Evolutionary conservation across 345 rosid genomes (phyloP).

Genomic region (Rhizophora mangle): DNA sequence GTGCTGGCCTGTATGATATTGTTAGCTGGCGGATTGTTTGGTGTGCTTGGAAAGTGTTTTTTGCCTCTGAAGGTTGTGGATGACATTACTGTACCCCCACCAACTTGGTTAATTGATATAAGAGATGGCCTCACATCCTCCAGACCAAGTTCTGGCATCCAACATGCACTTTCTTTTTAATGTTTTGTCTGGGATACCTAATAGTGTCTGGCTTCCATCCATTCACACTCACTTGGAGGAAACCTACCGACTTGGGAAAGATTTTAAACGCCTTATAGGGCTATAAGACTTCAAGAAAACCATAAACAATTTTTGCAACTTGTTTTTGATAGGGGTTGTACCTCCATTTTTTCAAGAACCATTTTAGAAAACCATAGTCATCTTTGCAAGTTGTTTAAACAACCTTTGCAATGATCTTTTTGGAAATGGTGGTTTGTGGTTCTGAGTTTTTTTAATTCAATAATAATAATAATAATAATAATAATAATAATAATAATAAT

Average conservation of each 20-base stretch:
- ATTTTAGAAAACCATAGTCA: background rate
- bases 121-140: slow-evolving; percentile 24
- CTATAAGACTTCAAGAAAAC: background rate
- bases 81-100: slow-evolving; percentile 32
- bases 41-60: slow-evolving; percentile 67
- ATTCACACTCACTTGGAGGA: slow-evolving; percentile 14
- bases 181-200: slow-evolving; percentile 15
- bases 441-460: background rate
- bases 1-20: slow-evolving; percentile 59
- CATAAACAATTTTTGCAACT: background rate
- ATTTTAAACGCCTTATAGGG: background rate
- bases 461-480: too few relatives aligned
- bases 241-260: slow-evolving; percentile 10
- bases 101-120: slow-evolving; percentile 24
- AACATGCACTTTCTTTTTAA: background rate
- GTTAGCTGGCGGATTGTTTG: slow-evolving; percentile 75
- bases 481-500: too few relatives aligned
- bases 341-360: background rate
- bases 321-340: background rate
- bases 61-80: slow-evolving; percentile 45
- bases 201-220: slow-evolving; percentile 2
- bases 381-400: too few relatives aligned
- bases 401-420: too few relatives aligned
- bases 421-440: background rate
- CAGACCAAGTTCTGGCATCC: background rate